phyloP scores from a whole-genome alignment of 768 basidiomycete species.

The Rossbeevera mucosa region DNA sequence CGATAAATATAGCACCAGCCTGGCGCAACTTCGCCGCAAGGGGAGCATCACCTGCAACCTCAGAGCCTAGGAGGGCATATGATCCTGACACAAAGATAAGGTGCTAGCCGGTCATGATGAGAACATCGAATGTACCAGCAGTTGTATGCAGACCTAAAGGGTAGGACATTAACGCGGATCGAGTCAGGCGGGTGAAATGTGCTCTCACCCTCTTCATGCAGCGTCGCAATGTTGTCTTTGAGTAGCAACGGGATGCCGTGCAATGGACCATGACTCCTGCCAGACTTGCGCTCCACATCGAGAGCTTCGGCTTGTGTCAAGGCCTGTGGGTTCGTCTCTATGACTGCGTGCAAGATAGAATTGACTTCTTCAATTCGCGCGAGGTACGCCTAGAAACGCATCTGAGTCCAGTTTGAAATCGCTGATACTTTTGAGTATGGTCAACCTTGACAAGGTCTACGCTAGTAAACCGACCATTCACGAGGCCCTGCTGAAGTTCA shows the following conservation, averaged over 20 bases:
- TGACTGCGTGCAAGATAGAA: slow-evolving; percentile 50
- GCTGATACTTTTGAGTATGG: not conserved
- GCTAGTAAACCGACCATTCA: slow-evolving; percentile 50
- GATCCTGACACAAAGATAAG: slow-evolving; percentile 25
- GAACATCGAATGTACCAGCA: slow-evolving; percentile 22
- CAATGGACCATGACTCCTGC: slow-evolving; percentile 42
- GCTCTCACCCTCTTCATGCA: slow-evolving; percentile 27
- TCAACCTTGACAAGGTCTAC: slow-evolving; percentile 58
- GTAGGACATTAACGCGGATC: not conserved
- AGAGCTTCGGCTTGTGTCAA: slow-evolving; percentile 47
- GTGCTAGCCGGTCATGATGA: not conserved
- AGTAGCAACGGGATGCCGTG: slow-evolving; percentile 60
- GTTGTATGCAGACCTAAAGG: slow-evolving; percentile 37
- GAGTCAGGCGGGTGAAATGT: not conserved
- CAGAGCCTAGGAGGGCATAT: slow-evolving; percentile 32
- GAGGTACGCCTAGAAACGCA: slow-evolving; percentile 50
- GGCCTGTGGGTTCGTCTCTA: slow-evolving; percentile 57
- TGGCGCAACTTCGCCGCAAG: slow-evolving; percentile 27
- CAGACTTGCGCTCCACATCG: slow-evolving; percentile 44
- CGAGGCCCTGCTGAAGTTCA: slow-evolving; percentile 52
- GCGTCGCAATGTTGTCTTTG: slow-evolving; percentile 43
- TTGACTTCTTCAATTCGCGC: slow-evolving; percentile 66
- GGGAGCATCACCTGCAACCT: slow-evolving; percentile 33
- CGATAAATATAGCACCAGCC: slow-evolving; percentile 37
- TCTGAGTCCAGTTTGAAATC: not conserved